Conservation (phyloP, 148 eudicot genomes). For the Salicornia ramosissima region DNA sequence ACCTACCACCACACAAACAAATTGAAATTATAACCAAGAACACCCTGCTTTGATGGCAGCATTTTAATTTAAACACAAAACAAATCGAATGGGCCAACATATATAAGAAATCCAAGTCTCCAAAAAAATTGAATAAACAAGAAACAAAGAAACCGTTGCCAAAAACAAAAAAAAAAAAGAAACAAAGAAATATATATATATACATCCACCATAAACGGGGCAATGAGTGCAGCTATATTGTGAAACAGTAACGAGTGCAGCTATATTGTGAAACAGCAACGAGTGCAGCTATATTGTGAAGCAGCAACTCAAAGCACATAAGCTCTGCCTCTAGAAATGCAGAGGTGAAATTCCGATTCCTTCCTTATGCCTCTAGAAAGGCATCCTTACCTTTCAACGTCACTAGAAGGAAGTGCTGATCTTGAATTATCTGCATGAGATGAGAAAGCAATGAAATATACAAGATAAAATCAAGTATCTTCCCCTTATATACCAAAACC, state of each 20-base stretch:
- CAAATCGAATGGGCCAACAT: neutral
- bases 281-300: neutral
- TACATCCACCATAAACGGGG: neutral
- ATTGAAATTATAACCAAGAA: neutral
- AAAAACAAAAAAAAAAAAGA: too few species aligned
- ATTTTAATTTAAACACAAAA: constrained; percentile 3
- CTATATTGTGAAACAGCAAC: neutral
- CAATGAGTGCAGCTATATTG: neutral
- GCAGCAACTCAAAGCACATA: neutral
- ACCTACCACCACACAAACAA: constrained; percentile 43
- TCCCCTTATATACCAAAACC: too few species aligned
- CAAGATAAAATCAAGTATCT: constrained; percentile 3
- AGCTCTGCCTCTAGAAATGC: too few species aligned
- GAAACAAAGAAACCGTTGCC: too few species aligned
- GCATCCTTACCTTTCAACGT: constrained; percentile 64
- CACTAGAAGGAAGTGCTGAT: constrained; percentile 65
- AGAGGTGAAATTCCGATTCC: neutral
- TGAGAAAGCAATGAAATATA: neutral
- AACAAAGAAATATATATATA: too few species aligned
- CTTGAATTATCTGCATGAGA: constrained; percentile 58
- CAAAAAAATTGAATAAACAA: too few species aligned
- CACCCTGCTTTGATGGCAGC: neutral
- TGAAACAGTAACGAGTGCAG: too few species aligned
- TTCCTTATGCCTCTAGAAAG: neutral
- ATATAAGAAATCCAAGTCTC: too few species aligned